Evolutionary conservation across 2,329 filamentous ascomycete genomes (phyloP).

Genomic region (Domatiomyces catenatus): DNA sequence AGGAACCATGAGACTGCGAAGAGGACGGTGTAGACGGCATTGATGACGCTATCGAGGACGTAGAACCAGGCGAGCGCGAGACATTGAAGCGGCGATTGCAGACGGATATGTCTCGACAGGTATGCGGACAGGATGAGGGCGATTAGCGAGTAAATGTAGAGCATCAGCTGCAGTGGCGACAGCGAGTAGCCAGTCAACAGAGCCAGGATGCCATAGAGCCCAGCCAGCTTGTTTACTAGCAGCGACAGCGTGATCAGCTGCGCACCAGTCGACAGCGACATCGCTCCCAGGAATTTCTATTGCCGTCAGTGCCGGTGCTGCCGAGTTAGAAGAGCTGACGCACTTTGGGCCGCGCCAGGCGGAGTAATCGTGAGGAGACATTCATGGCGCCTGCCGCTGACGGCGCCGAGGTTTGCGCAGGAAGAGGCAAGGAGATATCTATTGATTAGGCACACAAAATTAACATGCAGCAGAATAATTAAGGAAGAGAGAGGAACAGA

Average conservation of each 20-base stretch:
- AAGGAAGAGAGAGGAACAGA: neutral
- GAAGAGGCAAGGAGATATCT: neutral
- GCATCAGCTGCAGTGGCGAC: slow-evolving; percentile 68
- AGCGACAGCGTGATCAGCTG: slow-evolving; percentile 72
- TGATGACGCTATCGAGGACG: slow-evolving; percentile 65
- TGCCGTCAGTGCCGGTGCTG: slow-evolving; percentile 1
- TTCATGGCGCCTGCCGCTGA: slow-evolving; percentile 11
- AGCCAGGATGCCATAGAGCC: slow-evolving; percentile 77
- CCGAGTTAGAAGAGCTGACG: slow-evolving; percentile 4
- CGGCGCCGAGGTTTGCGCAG: too few relatives aligned
- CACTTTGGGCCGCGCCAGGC: slow-evolving; percentile 36
- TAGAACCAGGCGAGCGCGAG: slow-evolving; percentile 76
- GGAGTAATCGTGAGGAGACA: slow-evolving; percentile 26
- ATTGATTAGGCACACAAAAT: neutral
- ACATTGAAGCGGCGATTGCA: slow-evolving; percentile 62
- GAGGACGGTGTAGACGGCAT: slow-evolving; percentile 62
- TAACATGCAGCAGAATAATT: neutral
- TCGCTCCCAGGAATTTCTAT: slow-evolving; percentile 70
- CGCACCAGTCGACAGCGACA: slow-evolving; percentile 73
- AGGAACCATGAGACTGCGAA: slow-evolving; percentile 82
- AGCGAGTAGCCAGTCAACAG: slow-evolving; percentile 75
- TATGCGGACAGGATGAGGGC: slow-evolving; percentile 52
- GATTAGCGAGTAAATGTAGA: slow-evolving; percentile 75
- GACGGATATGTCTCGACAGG: slow-evolving; percentile 65
- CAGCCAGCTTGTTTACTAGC: slow-evolving; percentile 82